Base-by-base conservation (phyloP, 1,284 basidiomycete species). In the Coriolopsis trogii region DNA sequence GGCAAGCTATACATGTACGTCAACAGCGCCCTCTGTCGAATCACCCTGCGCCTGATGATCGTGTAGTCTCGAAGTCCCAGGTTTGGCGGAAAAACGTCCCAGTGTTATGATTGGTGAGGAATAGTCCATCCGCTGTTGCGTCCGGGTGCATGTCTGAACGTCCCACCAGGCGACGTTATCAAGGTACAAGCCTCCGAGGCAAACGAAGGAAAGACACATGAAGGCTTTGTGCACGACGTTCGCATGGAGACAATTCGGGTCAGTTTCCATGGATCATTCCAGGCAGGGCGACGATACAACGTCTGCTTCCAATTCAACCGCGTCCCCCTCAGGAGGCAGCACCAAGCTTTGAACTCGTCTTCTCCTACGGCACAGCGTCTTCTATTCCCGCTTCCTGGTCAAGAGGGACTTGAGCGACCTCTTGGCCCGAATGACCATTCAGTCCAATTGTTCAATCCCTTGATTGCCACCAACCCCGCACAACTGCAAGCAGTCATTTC, bases 41-140 rank as follows among this genome's bases (percentile, higher is more conserved):
- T 3, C 12, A 23, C 16, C 29, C 15, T 3, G 6, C 28, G 3
- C 3, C 3, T 26, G 4, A 28, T 7, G 3, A 29, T 28, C 3
- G 33, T 44, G 24, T 48, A 86, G 84, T 53, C 70, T 87, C 7
- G 51, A 63, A 2, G 83, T 87, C 4, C 82, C 81, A 6, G 85
- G 84, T 1, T 67, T 88, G 1, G 81, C 85, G 0, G 85, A 87
- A 64, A 87, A 85, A 53, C 73, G 82, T 1, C 83, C 82, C 0
- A 84, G 82, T 56, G 82, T 49, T 6, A 41, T 49, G 28, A 30
- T 49, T 12, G 47, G 47, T 49, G 16, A 8, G 25, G n/a, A 7
- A 84, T 67, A 82, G 2, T 68, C 80, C 18, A 81, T 25, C 13
- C 36, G 23, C 18, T n/a, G 16, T 15, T 2, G 23, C n/a, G 12